These are phyloP conservation scores for Talaromyces sp. DNA, from an alignment of 2,329 filamentous ascomycete genomes.

Conservation along the genomic window DNA sequence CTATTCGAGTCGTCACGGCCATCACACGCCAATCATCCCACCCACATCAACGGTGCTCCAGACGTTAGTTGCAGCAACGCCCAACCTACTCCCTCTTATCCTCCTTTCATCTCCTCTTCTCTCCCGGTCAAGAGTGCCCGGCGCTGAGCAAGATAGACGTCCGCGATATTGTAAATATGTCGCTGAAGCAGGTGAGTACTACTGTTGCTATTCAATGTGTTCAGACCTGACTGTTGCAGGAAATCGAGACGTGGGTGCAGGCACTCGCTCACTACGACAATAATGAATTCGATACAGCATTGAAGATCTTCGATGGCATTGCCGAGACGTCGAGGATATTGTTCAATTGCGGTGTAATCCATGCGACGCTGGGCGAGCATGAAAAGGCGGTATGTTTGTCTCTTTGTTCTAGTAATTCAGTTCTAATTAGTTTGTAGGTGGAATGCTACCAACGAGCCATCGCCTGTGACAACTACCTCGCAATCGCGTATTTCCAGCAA, in stretches of 20 bases:
- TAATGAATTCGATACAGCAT: conserved; percentile 89
- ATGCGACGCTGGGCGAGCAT: conserved; percentile 93
- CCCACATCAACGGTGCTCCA: neutral
- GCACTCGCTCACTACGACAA: conserved; percentile 91
- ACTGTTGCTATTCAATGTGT: neutral
- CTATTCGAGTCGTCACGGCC: neutral
- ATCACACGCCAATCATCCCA: conserved; percentile 5
- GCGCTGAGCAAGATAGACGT: neutral
- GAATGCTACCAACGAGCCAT: conserved; percentile 92
- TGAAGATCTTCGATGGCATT: conserved; percentile 78
- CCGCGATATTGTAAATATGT: conserved; percentile 39
- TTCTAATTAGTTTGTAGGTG: conserved; percentile 53
- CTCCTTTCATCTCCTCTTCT: neutral
- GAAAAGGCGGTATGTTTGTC: conserved; percentile 74
- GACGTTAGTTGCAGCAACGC: neutral
- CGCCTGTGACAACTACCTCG: conserved; percentile 86
- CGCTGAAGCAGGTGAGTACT: conserved; percentile 54
- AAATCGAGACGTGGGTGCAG: conserved; percentile 98
- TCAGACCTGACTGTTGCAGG: conserved; percentile 47
- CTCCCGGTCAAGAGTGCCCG: neutral
- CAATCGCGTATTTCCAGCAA: conserved; percentile 96
- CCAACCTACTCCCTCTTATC: neutral
- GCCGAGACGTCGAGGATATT: conserved; percentile 95
- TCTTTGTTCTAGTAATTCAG: neutral
- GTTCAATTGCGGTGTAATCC: conserved; percentile 97